A percentile compares a stretch with the other conserved stretches of the same genome.
phyloP scores from a whole-genome alignment of 73 alveolate species.

The Uronychia binucleata region DNA sequence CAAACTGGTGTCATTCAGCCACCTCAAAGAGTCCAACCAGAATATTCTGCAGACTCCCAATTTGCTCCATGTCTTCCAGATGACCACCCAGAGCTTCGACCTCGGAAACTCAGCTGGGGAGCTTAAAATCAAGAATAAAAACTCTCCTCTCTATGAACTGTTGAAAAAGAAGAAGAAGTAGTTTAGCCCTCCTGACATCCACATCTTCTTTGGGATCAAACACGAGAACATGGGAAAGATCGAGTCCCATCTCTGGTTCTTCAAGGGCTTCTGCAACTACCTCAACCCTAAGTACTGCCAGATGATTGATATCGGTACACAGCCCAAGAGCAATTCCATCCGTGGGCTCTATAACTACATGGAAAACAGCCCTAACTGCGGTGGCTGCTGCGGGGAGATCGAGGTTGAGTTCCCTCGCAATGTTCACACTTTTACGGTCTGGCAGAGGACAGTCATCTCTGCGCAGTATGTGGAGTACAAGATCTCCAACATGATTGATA shows the following conservation, averaged over 20 bases:
- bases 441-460: neutral
- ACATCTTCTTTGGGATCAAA: slow-evolving; percentile 31
- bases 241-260: slow-evolving; percentile 55
- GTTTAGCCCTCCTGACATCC: neutral
- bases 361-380: slow-evolving; percentile 6
- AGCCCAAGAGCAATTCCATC: slow-evolving; percentile 35
- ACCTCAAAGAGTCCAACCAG: too few relatives aligned
- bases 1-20: too few relatives aligned
- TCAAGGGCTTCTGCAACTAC: slow-evolving; percentile 49
- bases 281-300: slow-evolving; percentile 45
- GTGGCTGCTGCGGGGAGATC: slow-evolving; percentile 70
- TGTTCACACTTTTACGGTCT: neutral
- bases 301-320: slow-evolving; percentile 53
- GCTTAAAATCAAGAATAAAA: neutral
- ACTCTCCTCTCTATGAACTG: neutral
- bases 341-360: slow-evolving; percentile 19
- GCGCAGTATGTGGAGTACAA: slow-evolving; percentile 62
- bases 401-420: slow-evolving; percentile 39
- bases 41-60: slow-evolving; percentile 25
- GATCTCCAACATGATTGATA: slow-evolving; percentile 46
- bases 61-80: slow-evolving; percentile 29
- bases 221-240: slow-evolving; percentile 55
- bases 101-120: neutral
- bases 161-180: neutral
- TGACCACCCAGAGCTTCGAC: neutral